Evolutionary conservation across 1,284 basidiomycete genomes (phyloP), one percentile per base, ranked within the genome.

Genomic region (Crepidotus sp.): DNA sequence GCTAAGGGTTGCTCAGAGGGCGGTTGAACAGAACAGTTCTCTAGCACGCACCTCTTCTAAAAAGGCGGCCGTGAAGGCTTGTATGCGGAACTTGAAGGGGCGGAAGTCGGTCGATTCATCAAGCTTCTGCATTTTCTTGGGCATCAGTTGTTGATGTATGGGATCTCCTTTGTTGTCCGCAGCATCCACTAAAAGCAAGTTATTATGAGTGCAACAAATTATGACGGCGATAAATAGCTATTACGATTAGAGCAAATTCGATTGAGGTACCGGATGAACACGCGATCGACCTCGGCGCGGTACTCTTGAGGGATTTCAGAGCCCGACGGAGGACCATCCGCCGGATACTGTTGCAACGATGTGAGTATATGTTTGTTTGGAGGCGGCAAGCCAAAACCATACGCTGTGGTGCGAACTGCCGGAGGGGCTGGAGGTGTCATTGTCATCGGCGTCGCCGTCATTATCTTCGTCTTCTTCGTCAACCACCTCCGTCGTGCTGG

Each of bases 81-180:
- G 91, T 56, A 99, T 98, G 43, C 96, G 82, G 68, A 98, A 98
- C 65, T 98, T 98, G 82, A 99, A 98, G 14, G 96, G 95, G 21
- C 95, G 79, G 66, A 95, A 99, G 65, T 98, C 95, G 36, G 84
- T 81, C 36, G 89, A 93, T 67, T 98, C 94, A 61, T 95, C 93
- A 44, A 97, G 70, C 37, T 89, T 80, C 56, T 91, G 86, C 94
- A 97, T 96, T 71, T 96, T 96, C 69, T 93, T 93, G 1, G 94
- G 88, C 96, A 98, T 98, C 55, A 98, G 74, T 31, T 93, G 93
- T 67, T 99, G 96, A 63, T 99, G 96, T 45, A 99, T 91, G 36
- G 88, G 83, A 62, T 99, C 95, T 46, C 96, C 96, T 62, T 97
- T 96, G 38, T 79, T 74, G 61, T 98, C 96, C 36, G 80, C 86